These are phyloP conservation scores for Symmetrospora coprosmae DNA, from an alignment of 768 basidiomycete genomes.

Conservation along the genomic window DNA sequence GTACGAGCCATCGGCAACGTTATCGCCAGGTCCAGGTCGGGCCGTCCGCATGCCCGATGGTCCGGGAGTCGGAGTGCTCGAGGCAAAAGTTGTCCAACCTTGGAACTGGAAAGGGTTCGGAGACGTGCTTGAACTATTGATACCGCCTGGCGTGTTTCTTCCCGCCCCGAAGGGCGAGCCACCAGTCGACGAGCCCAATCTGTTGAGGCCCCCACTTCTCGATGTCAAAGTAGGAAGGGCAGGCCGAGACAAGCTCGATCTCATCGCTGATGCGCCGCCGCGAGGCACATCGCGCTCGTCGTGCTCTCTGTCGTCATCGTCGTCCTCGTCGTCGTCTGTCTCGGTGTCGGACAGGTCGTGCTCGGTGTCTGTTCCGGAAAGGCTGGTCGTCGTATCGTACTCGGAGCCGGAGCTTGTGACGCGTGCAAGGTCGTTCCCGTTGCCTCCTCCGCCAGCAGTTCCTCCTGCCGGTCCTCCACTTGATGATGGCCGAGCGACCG, in stretches of 20 bases:
- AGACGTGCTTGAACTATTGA: background rate
- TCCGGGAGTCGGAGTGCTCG: slow-evolving; percentile 26
- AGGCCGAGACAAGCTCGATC: slow-evolving; percentile 5
- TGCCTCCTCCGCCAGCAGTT: no score
- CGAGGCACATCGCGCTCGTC: slow-evolving; percentile 20
- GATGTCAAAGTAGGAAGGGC: slow-evolving; percentile 4
- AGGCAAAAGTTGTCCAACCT: slow-evolving; percentile 27
- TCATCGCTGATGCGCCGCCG: background rate
- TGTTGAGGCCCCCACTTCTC: background rate
- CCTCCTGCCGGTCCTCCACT: no score
- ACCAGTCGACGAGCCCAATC: no score
- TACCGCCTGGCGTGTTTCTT: background rate
- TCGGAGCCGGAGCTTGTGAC: no score
- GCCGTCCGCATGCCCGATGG: slow-evolving; percentile 22
- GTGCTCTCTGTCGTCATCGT: slow-evolving; percentile 17
- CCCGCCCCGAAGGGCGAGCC: background rate
- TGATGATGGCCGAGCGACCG: no score
- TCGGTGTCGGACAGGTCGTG: slow-evolving; percentile 1
- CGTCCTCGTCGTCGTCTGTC: slow-evolving; percentile 14
- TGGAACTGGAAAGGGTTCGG: slow-evolving; percentile 16
- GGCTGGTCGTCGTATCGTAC: slow-evolving; percentile 36
- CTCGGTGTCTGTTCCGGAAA: slow-evolving; percentile 33
- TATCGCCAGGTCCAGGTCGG: slow-evolving; percentile 7
- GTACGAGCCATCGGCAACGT: slow-evolving; percentile 19
- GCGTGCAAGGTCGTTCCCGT: no score